A percentile compares a stretch with the other conserved stretches of the same genome.
phyloP scores from a whole-genome alignment of 1,139 yeast species.

The Protomyces lactucae-debilis region DNA sequence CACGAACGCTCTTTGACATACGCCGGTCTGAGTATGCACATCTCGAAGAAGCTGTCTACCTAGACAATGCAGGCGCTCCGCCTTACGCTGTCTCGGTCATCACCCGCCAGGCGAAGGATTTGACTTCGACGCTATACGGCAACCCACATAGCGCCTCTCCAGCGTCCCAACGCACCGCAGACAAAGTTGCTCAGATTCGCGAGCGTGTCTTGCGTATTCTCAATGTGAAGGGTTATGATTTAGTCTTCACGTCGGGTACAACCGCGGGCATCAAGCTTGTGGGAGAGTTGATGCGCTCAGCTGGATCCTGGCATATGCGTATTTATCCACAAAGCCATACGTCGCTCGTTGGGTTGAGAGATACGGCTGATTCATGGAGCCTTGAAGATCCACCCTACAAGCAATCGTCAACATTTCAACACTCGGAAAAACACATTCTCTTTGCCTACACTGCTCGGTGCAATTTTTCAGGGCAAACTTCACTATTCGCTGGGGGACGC shows the following conservation, averaged over 20 bases:
- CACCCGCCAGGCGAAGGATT: slow-evolving; percentile 33
- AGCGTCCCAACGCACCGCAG: slow-evolving; percentile 37
- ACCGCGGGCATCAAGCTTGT: slow-evolving; percentile 43
- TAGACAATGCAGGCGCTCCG: slow-evolving; percentile 46
- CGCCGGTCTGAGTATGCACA: slow-evolving; percentile 6
- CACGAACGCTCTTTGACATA: background rate
- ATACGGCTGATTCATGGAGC: slow-evolving; percentile 33
- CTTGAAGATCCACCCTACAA: background rate
- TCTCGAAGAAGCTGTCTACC: slow-evolving; percentile 33
- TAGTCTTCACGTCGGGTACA: slow-evolving; percentile 44
- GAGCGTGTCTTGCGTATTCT: slow-evolving; percentile 37
- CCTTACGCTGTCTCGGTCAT: slow-evolving; percentile 39
- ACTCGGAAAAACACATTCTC: slow-evolving; percentile 29
- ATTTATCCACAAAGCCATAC: slow-evolving; percentile 42
- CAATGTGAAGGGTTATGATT: slow-evolving; percentile 40
- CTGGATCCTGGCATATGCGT: slow-evolving; percentile 14
- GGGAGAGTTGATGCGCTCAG: slow-evolving; percentile 38
- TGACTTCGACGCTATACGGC: slow-evolving; percentile 37
- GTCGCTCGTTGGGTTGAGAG: slow-evolving; percentile 43
- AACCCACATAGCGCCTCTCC: slow-evolving; percentile 45
- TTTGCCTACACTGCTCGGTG: slow-evolving; percentile 45
- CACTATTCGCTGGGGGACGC: background rate
- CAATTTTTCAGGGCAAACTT: slow-evolving; percentile 42
- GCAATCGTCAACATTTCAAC: background rate
- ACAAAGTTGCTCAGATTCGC: slow-evolving; percentile 37